A percentile compares a stretch with the other conserved stretches of the same genome.
These are phyloP conservation scores for Ganoderma sinense DNA, from an alignment of 1,284 basidiomycete genomes.

Conservation along the genomic window DNA sequence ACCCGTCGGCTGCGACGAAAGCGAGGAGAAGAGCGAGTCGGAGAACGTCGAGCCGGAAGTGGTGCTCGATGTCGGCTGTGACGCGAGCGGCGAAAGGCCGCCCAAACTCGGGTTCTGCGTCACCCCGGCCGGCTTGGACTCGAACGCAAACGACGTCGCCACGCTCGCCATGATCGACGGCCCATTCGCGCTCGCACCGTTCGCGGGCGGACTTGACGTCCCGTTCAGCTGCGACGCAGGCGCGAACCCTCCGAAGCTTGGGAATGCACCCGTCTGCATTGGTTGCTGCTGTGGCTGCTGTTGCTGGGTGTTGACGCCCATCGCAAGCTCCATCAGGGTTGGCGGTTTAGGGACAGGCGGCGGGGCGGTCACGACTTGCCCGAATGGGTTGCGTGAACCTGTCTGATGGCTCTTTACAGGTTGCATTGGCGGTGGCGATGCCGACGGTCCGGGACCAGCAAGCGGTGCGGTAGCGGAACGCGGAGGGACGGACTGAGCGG, in stretches of 20 bases:
- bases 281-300: slow-evolving; percentile 40
- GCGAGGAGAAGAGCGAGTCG: slow-evolving; percentile 56
- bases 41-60: slow-evolving; percentile 53
- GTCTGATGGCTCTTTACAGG: slow-evolving; percentile 90
- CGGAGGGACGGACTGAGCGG: slow-evolving; percentile 43
- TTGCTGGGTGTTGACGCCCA: slow-evolving; percentile 46
- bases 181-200: slow-evolving; percentile 40
- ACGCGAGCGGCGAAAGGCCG: slow-evolving; percentile 36
- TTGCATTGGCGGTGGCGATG: slow-evolving; percentile 52
- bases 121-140: slow-evolving; percentile 38
- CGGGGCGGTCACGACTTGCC: slow-evolving; percentile 71
- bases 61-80: slow-evolving; percentile 50
- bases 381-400: slow-evolving; percentile 96
- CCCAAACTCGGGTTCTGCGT: slow-evolving; percentile 22
- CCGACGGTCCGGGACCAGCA: slow-evolving; percentile 31
- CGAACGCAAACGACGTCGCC: slow-evolving; percentile 72
- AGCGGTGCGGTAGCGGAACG: slow-evolving; percentile 78
- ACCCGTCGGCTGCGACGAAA: slow-evolving; percentile 60
- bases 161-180: slow-evolving; percentile 67
- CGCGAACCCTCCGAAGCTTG: slow-evolving; percentile 15
- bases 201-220: slow-evolving; percentile 3
- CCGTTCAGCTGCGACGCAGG: background rate
- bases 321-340: slow-evolving; percentile 83
- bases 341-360: slow-evolving; percentile 80
- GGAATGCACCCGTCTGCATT: slow-evolving; percentile 24